Percentiles rank a stretch among this genome's conserved stretches.
Evolutionary conservation across 345 rosid genomes (phyloP).

Genomic region (Dipteronia dyeriana): DNA sequence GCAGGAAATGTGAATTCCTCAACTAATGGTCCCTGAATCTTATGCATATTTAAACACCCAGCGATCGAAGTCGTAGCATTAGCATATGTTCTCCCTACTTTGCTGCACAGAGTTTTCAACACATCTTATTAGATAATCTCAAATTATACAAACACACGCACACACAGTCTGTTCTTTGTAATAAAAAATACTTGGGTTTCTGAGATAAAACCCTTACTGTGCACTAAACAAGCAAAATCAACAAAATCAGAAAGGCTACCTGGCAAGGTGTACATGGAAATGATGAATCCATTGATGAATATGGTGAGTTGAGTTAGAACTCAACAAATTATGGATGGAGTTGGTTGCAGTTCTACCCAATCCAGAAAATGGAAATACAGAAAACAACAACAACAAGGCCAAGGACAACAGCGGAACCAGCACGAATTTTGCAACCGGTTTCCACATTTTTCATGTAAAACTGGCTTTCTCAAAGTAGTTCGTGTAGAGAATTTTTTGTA

Average conservation of each 20-base stretch:
- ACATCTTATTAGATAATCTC: neutral
- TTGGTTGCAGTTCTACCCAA: slow-evolving; percentile 21
- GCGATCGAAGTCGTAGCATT: slow-evolving; percentile 13
- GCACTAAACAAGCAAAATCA: neutral
- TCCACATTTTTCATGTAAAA: slow-evolving; percentile 18
- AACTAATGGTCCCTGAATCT: slow-evolving; percentile 29
- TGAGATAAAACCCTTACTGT: neutral
- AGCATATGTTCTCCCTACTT: slow-evolving; percentile 11
- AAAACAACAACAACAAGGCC: slow-evolving; percentile 19
- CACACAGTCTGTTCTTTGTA: neutral
- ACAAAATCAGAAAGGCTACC: neutral
- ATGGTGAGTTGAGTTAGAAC: slow-evolving; percentile 5
- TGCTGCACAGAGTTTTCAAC: slow-evolving; percentile 26
- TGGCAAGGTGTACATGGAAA: neutral
- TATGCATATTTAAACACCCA: slow-evolving; percentile 26
- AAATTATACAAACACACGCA: neutral
- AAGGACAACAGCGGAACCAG: slow-evolving; percentile 13
- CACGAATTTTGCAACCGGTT: slow-evolving; percentile 15
- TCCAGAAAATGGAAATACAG: slow-evolving; percentile 21
- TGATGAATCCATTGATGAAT: neutral
- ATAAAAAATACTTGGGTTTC: neutral
- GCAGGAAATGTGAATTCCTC: slow-evolving; percentile 72
- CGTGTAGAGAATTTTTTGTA: neutral
- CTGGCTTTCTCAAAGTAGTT: neutral
- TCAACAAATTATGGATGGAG: slow-evolving; percentile 16